phyloP scores from a whole-genome alignment of 257 asterid species.

The Haberlea rhodopensis region DNA sequence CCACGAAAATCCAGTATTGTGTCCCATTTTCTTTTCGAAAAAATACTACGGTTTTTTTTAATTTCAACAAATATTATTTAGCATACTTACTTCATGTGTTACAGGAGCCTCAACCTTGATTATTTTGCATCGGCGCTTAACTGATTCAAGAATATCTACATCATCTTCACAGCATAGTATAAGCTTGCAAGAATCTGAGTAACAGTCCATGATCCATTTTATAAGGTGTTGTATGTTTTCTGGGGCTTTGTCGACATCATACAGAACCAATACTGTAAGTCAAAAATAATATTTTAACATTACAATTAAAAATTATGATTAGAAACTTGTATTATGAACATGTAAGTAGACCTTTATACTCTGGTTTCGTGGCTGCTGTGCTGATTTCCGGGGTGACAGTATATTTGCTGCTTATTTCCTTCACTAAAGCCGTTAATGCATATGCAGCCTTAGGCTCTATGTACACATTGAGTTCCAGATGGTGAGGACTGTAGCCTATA shows the following conservation, averaged over 20 bases:
- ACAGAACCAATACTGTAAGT: slow-evolving; percentile 64
- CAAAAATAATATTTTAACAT: background rate
- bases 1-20: background rate
- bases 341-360: slow-evolving; percentile 55
- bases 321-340: background rate
- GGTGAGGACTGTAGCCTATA: slow-evolving; percentile 76
- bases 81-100: slow-evolving; percentile 59
- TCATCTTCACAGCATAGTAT: slow-evolving; percentile 81
- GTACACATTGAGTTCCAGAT: slow-evolving; percentile 68
- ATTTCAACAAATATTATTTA: background rate
- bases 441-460: slow-evolving; percentile 59
- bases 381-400: slow-evolving; percentile 70
- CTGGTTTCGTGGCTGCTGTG: slow-evolving; percentile 41
- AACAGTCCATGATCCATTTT: slow-evolving; percentile 88
- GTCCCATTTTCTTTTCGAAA: background rate
- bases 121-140: slow-evolving; percentile 58
- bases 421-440: slow-evolving; percentile 70
- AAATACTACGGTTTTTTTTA: background rate
- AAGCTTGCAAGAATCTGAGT: slow-evolving; percentile 72
- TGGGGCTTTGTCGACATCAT: slow-evolving; percentile 74
- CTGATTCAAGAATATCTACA: slow-evolving; percentile 58
- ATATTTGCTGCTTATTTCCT: slow-evolving; percentile 57
- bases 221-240: slow-evolving; percentile 72
- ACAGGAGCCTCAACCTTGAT: slow-evolving; percentile 57
- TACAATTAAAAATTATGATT: background rate